Conservation (phyloP, 2,329 filamentous ascomycete genomes). For the Oidium heveae region DNA sequence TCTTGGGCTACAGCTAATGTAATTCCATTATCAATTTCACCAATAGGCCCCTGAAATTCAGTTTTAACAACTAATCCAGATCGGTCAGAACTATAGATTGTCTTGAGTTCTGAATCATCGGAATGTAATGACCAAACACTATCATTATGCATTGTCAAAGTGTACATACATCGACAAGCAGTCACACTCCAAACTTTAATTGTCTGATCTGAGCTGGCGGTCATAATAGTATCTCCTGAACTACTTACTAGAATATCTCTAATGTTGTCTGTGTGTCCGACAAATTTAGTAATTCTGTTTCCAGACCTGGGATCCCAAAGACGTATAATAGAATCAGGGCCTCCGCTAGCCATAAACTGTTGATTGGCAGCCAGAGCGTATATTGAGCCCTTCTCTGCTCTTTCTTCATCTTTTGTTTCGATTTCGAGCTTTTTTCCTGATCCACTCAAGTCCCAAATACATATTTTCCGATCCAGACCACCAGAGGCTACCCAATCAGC, state of each 20-base stretch:
- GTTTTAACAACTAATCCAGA: constrained; percentile 91
- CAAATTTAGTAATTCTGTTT: constrained; percentile 81
- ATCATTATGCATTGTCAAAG: constrained; percentile 95
- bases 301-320: constrained; percentile 80
- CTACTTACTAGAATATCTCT: constrained; percentile 75
- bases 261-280: constrained; percentile 88
- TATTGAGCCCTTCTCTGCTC: constrained; percentile 74
- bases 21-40: constrained; percentile 62
- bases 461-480: constrained; percentile 76
- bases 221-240: constrained; percentile 74
- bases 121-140: constrained; percentile 94
- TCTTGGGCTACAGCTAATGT: constrained; percentile 84
- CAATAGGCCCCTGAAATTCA: constrained; percentile 49
- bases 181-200: constrained; percentile 96
- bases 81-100: constrained; percentile 89
- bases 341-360: constrained; percentile 69
- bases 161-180: constrained; percentile 89
- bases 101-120: constrained; percentile 55
- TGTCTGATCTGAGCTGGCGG: constrained; percentile 84
- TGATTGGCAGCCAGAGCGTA: constrained; percentile 68
- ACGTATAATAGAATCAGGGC: constrained; percentile 77
- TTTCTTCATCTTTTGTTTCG: constrained; percentile 60
- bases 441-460: constrained; percentile 79
- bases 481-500: constrained; percentile 82
- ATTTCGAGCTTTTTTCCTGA: constrained; percentile 71